phyloP scores from a whole-genome alignment of 176 grass and related monocot species.

The Panicum miliaceum region DNA sequence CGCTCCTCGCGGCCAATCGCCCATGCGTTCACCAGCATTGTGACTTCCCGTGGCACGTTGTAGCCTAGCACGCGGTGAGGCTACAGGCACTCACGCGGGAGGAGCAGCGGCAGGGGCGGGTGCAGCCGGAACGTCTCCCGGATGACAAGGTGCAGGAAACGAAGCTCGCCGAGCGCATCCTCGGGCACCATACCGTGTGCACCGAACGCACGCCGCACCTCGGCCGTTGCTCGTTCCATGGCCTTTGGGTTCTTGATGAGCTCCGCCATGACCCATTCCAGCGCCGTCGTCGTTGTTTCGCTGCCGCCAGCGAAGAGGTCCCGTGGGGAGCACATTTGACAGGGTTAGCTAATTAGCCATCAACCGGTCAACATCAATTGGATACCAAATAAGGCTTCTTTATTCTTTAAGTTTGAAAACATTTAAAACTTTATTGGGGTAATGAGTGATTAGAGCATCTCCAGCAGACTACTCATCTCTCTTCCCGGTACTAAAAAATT shows the following conservation, averaged over 20 bases:
- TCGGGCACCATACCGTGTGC: conserved; percentile 33
- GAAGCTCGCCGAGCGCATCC: conserved; percentile 24
- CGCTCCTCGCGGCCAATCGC: conserved; percentile 55
- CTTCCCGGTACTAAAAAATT: no score
- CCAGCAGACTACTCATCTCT: no score
- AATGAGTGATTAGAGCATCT: no score
- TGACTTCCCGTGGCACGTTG: conserved; percentile 31
- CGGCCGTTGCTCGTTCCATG: conserved; percentile 44
- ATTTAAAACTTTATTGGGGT: no score
- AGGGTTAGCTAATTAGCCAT: no score
- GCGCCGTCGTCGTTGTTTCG: conserved; percentile 43
- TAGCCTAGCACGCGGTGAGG: conserved; percentile 50
- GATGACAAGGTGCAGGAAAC: conserved; percentile 60
- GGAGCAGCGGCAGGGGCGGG: conserved; percentile 46
- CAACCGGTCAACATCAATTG: no score
- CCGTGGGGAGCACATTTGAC: no score
- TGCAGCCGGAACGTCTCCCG: conserved; percentile 66
- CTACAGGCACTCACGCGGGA: conserved; percentile 50
- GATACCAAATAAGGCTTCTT: no score
- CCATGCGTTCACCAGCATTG: conserved; percentile 52
- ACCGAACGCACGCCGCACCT: conserved; percentile 52
- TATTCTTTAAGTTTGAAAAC: no score
- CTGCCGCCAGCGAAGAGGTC: conserved; percentile 60
- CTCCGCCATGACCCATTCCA: conserved; percentile 53
- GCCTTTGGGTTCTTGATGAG: conserved; percentile 49